A percentile compares a stretch with the other conserved stretches of the same genome.
Conservation (phyloP, 1,139 yeast species). For the Spencermartinsiella ligniputridi region DNA sequence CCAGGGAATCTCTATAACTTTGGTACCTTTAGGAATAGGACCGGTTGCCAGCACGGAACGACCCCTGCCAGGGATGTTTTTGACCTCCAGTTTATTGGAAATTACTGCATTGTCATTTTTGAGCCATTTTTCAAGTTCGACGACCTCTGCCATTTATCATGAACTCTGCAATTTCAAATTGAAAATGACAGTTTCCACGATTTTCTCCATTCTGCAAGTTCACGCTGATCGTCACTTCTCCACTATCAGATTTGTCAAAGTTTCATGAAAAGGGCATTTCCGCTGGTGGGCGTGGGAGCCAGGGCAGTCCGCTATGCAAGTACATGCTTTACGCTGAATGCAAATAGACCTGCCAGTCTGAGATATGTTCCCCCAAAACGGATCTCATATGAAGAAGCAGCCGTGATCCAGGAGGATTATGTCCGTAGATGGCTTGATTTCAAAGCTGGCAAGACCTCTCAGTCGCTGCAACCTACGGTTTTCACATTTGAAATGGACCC, state of each 20-base stretch:
- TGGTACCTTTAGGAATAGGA: constrained; percentile 38
- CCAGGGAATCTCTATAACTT: constrained; percentile 54
- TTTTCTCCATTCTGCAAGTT: too few relatives aligned
- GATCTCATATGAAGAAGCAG: constrained; percentile 49
- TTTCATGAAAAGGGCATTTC: too few relatives aligned
- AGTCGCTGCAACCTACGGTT: constrained; percentile 53
- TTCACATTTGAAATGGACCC: constrained; percentile 79
- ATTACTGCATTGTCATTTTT: constrained; percentile 20
- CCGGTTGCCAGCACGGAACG: constrained; percentile 54
- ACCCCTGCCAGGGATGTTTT: constrained; percentile 46
- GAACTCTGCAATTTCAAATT: too few relatives aligned
- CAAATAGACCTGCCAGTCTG: neutral
- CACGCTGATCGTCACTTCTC: too few relatives aligned
- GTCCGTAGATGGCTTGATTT: constrained; percentile 60
- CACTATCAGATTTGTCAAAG: too few relatives aligned
- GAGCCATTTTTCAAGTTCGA: constrained; percentile 18
- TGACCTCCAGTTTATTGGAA: constrained; percentile 28
- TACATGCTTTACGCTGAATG: constrained; percentile 1
- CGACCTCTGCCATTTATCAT: constrained; percentile 3
- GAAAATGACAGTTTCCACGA: too few relatives aligned
- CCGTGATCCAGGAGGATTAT: constrained; percentile 55
- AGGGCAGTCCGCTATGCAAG: too few relatives aligned
- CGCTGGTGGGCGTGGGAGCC: too few relatives aligned
- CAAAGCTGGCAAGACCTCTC: constrained; percentile 35
- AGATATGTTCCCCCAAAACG: neutral